Base-by-base conservation (phyloP, 306 rosid genomes). In the Vigna trinervia region DNA sequence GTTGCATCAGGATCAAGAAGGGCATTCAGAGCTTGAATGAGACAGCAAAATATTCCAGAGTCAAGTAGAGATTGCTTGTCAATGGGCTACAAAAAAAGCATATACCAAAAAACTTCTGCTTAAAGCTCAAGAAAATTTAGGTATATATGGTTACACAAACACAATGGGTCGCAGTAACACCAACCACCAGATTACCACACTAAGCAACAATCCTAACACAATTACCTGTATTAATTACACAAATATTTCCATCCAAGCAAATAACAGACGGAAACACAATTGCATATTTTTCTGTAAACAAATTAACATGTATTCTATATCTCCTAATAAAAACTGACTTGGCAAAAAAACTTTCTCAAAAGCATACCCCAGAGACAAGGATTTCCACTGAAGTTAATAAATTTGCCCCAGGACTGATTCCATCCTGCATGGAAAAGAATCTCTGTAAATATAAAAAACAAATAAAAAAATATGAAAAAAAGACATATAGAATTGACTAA, bases 31-130 rank as follows among this genome's bases (percentile, higher is more conserved):
- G 91, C 89, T 76, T 87, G 88, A 80, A 96, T 90, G 90, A 96
- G 99, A 84, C 99, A 96, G 87, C 99, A 89, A 64, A 96, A 91
- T 84, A 96, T 93, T 68, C 99, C 99, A 67, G 99, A 96, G 87
- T 93, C 99, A 45, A 96, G 99, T 84, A 96, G 94, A 81, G 97
- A 96, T 85, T 93, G 97, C 78, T 96, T 96, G 88, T 93, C 99
- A 69, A 91, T 84, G 65, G 98, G 98, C 99, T 96, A 96, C 87
- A 86, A 81, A 77, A 60, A 43, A 45, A 13, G 8, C 6, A 36
- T 38, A 77, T 39, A 69, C 68, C 53, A 38, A 66, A 56, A 53
- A 72, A 34, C 77, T 59, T 78, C 46, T 14, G 54, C 50, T 82
- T 72, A 73, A 73, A 68, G 57, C 71, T 62, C 50, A 15, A 61